Evolutionary conservation across 31 red algal species (phyloP), one percentile per base, ranked within the genome.

Genomic region (Asparagopsis taxiformis): DNA sequence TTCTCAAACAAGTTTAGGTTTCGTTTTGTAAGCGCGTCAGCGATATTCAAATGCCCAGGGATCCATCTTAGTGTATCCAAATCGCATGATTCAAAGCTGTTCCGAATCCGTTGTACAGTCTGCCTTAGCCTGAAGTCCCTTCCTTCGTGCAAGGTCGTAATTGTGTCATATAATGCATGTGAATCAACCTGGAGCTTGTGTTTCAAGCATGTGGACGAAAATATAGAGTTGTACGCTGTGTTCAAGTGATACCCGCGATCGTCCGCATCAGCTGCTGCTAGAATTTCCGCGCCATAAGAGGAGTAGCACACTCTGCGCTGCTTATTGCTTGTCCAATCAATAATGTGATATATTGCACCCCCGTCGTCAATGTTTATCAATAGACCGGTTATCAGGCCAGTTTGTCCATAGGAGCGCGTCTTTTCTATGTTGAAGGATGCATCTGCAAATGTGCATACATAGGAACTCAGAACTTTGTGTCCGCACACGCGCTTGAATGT

Each of bases 91-190:
- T 44, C 34, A 44, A 67, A 67, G 44, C 63, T 67, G 38, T 67
- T 46, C 8, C 63, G 31, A 17, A 67, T 38, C 28, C 30, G 0
- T 43, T 67, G 34, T 17, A 67, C 63, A 22, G 63, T 50, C 44
- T 67, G 30, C 16, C 63, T 38, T 20, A 67, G 17, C 10, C 63
- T 15, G 37, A 43, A 67, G 16, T 67, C 34, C 22, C 25, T 25
- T 13, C 63, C 34, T 67, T 44, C 63, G 44, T 67, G 51, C 44
- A 67, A 48, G 21, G 63, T 67, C 15, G 30, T 67, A 23, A 48
- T 67, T 9, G 41, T 13, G 13, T 46, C 41, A 46, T 46, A 46
- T 46, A 46, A 13, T 9, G 41, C 41, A 9, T 13, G 6, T 46
- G 37, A 67, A 24, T 67, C 63, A 0, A 67, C 0, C 17, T 0